Evolutionary conservation across 768 basidiomycete genomes (phyloP).

Genomic region (Chalciporus chontae): DNA sequence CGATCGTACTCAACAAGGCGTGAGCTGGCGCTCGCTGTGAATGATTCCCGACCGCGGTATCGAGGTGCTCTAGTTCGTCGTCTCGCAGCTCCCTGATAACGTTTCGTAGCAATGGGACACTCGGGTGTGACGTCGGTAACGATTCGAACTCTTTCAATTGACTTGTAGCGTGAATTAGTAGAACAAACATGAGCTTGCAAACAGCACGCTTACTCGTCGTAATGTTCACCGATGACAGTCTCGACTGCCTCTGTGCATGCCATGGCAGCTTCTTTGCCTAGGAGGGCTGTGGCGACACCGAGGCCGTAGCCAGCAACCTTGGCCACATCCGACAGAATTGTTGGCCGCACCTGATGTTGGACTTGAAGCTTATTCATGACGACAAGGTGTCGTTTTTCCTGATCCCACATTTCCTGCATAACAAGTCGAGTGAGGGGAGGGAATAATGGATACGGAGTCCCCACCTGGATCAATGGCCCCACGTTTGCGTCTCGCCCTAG

Average conservation of each 20-base stretch:
- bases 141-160: conserved; percentile 75
- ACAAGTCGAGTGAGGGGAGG: not conserved
- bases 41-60: conserved; percentile 83
- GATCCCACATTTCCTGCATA: conserved; percentile 93
- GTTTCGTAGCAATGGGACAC: conserved; percentile 66
- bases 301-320: conserved; percentile 85
- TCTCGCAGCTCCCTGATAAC: conserved; percentile 85
- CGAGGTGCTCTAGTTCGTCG: conserved; percentile 92
- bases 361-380: conserved; percentile 83
- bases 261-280: conserved; percentile 95
- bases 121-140: conserved; percentile 67
- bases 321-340: conserved; percentile 77
- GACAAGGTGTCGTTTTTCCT: conserved; percentile 85
- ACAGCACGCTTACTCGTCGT: conserved; percentile 78
- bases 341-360: conserved; percentile 85
- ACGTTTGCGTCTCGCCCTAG: conserved; percentile 55
- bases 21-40: conserved; percentile 91
- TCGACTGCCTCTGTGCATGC: conserved; percentile 98
- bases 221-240: conserved; percentile 97
- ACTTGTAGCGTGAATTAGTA: conserved; percentile 38
- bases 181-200: not conserved
- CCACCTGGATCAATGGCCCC: conserved; percentile 71
- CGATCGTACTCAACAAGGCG: conserved; percentile 79
- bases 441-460: conserved; percentile 18
- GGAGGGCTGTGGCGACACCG: conserved; percentile 78